Base-by-base conservation (phyloP, 192 early-diverging fungal genomes). In the Piromyces finnis region DNA sequence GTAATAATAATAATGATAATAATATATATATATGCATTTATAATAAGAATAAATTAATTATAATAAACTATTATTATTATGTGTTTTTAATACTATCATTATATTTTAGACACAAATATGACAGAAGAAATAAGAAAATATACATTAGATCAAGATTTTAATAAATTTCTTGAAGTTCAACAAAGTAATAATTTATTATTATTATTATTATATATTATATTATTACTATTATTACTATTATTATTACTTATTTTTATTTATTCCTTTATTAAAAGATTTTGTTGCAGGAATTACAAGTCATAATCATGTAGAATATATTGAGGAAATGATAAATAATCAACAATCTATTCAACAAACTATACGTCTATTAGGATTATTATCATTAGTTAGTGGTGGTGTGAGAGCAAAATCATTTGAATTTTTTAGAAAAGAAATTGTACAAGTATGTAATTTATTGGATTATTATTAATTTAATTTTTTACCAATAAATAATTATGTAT, bases 271-370 rank as follows among this genome's bases (percentile, higher is more conserved):
- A 80, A 6, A 81, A 90, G 92, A 93, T 79, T 83, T 94, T 26
- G 89, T 93, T 28, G 91, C 94, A 27, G 94, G 94, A 1, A 90
- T 91, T 39, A 86, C 86, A n/a, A 86, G 84, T 26, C 89, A 83
- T 37, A 84, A 85, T 27, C 91, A 94, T 79, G 80, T 93, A 22
- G 96, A 97, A 18, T 93, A 94, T 82, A 84, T 99, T 29, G 92
- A 97, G 77, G 93, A 96, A 77, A 89, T 98, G 85, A 94, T 94
- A 30, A 89, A 94, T 81, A 89, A 89, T n/a, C 91, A 92, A 78
- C 91, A 88, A 18, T 89, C 91, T 11, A 82, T 94, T 0, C 82
- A 89, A 37, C 89, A 93, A 77, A 91, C 93, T 0, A 87, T 99
- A 78, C 92, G 96, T 28, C 84, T 97, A 16, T 86, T 97, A 17